Evolutionary conservation across 495 filamentous ascomycete species (phyloP), one percentile per base, ranked within the genome.

Genomic region (Neurospora discreta): DNA sequence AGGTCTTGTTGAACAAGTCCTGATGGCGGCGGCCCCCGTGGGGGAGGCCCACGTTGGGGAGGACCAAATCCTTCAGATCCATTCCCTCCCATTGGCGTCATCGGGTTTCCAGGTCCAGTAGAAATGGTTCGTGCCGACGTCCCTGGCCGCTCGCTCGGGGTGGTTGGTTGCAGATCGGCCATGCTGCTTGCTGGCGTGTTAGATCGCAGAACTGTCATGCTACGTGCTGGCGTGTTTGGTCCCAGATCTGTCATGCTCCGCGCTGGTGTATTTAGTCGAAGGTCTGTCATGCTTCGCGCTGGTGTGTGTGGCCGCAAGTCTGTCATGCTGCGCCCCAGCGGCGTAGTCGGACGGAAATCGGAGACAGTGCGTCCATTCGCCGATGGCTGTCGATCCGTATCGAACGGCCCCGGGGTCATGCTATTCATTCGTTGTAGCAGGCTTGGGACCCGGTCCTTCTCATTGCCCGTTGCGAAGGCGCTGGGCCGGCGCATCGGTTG

Each of bases 321-420:
- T 26, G 52, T 65, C 52, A 65, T 65, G 52, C 52, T 65, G 52
- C 52, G 52, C 16, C 52, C 52, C 15, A 65, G 13, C 26, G 52
- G 52, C 26, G 58, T 71, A 58, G 38, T 71, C 23, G 52, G 52
- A 65, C 52, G 52, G 52, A 60, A 60, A 18, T 60, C 52, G 13
- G 46, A 26, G 75, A 77, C n/a, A 71, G 73, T 42, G 68, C 75
- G 4, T 71, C 74, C 16, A 76, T 76, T 67, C 78, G 69, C 44
- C 0, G 78, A 77, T 15, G 78, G 78, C 36, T 76, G 76, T 36
- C 78, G 73, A 33, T 58, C 81, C 16, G 83, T 74, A 74, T 87
- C 87, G 75, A 93, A 91, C 7, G 91, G 91, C 0, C 90, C 89
- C 23, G 90, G 89, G 18, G 86, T 85, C 78, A 92, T 90, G 38